Conservation (phyloP, 1,284 basidiomycete species). For the Rhodotorula sp. region DNA sequence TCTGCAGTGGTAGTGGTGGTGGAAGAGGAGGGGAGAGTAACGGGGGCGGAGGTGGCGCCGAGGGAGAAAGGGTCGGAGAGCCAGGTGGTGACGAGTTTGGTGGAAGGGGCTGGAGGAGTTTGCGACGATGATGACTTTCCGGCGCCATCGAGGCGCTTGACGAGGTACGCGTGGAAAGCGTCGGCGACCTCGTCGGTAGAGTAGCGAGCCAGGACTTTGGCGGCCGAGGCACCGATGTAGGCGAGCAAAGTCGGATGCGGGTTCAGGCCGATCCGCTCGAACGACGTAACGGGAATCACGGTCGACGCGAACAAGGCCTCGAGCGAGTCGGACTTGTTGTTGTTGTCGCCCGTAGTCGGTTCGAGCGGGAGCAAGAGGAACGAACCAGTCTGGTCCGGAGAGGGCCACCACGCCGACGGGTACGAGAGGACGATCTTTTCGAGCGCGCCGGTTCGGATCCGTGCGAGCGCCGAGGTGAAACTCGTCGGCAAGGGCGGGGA, state of each 20-base stretch:
- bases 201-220: conserved; percentile 34
- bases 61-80: conserved; percentile 52
- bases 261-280: conserved; percentile 22
- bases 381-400: conserved; percentile 31
- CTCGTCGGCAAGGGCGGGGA: conserved; percentile 47
- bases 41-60: conserved; percentile 57
- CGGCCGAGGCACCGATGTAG: conserved; percentile 40
- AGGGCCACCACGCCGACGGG: conserved; percentile 54
- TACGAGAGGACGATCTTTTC: conserved; percentile 56
- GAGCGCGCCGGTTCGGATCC: conserved; percentile 53
- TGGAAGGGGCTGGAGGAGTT: conserved; percentile 29
- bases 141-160: conserved; percentile 42
- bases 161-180: conserved; percentile 51
- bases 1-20: background rate
- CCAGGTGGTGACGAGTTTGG: conserved; percentile 52
- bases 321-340: background rate
- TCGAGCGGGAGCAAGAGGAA: conserved; percentile 41
- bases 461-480: conserved; percentile 46
- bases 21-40: conserved; percentile 41
- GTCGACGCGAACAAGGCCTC: conserved; percentile 30
- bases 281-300: conserved; percentile 37
- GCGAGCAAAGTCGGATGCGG: conserved; percentile 41
- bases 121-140: background rate
- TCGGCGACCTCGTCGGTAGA: conserved; percentile 45
- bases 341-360: background rate